Evolutionary conservation across 225 moss, liverwort and hornwort genomes (phyloP), one percentile per base, ranked within the genome.

Genomic region (Ulota crispa): DNA sequence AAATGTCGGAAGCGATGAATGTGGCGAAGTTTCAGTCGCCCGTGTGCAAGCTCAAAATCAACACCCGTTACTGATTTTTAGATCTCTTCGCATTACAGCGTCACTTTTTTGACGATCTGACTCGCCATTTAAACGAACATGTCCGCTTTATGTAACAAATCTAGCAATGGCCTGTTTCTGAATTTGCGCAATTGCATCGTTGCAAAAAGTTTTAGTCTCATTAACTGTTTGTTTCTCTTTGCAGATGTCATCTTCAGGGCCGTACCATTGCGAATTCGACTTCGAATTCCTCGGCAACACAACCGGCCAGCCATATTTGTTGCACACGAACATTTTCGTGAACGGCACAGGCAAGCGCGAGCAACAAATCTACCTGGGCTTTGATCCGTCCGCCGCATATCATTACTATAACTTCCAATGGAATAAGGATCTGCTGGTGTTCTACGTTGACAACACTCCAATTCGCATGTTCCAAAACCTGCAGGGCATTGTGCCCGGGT

Each of bases 401-500:
- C 90, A 88, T 79, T 82, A 76, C 52, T 91, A 91, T 83, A 81
- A 82, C 36, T 73, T 91, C 47, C 78, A 80, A 52, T 91, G 88
- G 90, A 88, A 80, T 72, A 50, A 86, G 34, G 82, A 86, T 16
- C 31, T 88, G 6, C 1, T 80, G 1, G 83, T 90, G 28, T 94
- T 92, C 72, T 92, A 89, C 59, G 95, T 95, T 5, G 94, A 95
- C 70, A 76, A 92, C 43, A 90, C 86, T 1, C 89, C 94, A 1
- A 86, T 95, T 50, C 85, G 95, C 70, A 82, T 82, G 68, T 95
- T 94, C 81, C 82, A 87, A 75, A 95, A 92, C 78, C 78, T 89
- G 27, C 71, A 90, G 14, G 81, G 80, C 6, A 32, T 75, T 0
- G 50, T 77, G 5, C 75, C 70, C 6, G 83, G 91, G 1, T 81